These are phyloP conservation scores for Clarireedia homoeocarpa DNA, from an alignment of 2,329 filamentous ascomycete species.

Conservation along the genomic window DNA sequence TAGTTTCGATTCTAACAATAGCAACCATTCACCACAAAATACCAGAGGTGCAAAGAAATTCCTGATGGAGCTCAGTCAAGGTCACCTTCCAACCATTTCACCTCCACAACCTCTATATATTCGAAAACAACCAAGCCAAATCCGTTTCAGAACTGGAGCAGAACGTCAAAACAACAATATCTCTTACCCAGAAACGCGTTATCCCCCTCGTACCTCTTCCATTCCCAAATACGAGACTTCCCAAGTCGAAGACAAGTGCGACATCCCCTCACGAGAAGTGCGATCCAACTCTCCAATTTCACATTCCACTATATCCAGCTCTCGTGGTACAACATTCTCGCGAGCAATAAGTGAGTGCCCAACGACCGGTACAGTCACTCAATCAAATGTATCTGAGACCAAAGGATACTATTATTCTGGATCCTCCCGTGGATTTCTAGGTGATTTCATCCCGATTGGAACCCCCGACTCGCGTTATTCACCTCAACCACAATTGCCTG, in stretches of 20 bases:
- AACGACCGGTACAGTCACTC: not conserved
- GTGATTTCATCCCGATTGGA: conserved; percentile 6
- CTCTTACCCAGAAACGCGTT: not conserved
- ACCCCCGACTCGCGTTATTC: conserved; percentile 3
- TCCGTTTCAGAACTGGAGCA: conserved; percentile 6
- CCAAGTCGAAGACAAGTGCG: not conserved
- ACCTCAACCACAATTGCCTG: not conserved
- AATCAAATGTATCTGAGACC: conserved; percentile 3
- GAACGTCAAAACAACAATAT: conserved; percentile 6
- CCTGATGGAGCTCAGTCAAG: conserved; percentile 9
- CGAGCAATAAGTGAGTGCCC: not conserved
- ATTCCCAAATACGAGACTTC: not conserved
- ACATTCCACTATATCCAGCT: not conserved
- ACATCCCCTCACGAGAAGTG: not conserved
- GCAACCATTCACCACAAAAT: not conserved
- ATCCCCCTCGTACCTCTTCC: conserved; percentile 4
- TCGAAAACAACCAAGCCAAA: conserved; percentile 15
- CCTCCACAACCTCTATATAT: conserved; percentile 16
- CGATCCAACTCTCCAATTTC: not conserved
- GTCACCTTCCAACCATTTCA: conserved; percentile 4
- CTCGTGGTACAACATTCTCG: not conserved
- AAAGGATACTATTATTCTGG: conserved; percentile 4
- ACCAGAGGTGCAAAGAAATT: not conserved
- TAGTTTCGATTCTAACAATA: not conserved
- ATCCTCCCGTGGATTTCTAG: not conserved